Evolutionary conservation across 2,329 filamentous ascomycete genomes (phyloP), one percentile per base, ranked within the genome.

Genomic region (Chlorencoelia australis): DNA sequence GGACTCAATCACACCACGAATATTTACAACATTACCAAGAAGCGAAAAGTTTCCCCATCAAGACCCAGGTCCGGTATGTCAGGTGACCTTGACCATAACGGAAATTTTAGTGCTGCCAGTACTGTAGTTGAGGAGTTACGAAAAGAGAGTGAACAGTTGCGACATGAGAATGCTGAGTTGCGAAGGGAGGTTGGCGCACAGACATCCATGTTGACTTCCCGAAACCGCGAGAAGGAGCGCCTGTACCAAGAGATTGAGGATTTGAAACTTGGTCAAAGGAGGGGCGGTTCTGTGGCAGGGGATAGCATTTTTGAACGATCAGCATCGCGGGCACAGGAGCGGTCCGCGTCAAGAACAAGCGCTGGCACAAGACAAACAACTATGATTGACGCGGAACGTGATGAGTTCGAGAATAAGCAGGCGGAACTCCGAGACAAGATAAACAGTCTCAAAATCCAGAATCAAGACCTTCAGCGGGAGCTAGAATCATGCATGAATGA

Each of bases 201-300:
- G 58, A 94, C 88, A 1, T 95, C 88, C 0, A 96, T 98, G 86
- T 71, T 98, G 21, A 95, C 89, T 1, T 96, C 91, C 22, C 75
- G 91, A 16, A 95, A 95, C 54, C 82, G 87, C 17, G 91, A 98
- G 56, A 93, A 94, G 55, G 88, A 96, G 56, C 77, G 87, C 4
- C 68, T 98, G 7, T 94, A 96, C 58, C 86, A 94, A 55, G 89
- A 98, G 57, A 96, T 96, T 44, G 91, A 98, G 60, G 88, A 95
- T 43, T 68, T 98, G 44, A 98, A 96, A 62, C 76, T 96, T 51
- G 77, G 82, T 2, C 80, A 87, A 47, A 79, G 87, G 37, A 78
- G 85, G 44, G 75, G 75, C 19, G 82, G 71, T 4, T 68, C 71
- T 0, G 75, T 74, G 1, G 75, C 86, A 1, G 78, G 89, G 5